A percentile compares a stretch with the other conserved stretches of the same genome.
phyloP scores from a whole-genome alignment of 495 filamentous ascomycete genomes.

The Collariella sp. region DNA sequence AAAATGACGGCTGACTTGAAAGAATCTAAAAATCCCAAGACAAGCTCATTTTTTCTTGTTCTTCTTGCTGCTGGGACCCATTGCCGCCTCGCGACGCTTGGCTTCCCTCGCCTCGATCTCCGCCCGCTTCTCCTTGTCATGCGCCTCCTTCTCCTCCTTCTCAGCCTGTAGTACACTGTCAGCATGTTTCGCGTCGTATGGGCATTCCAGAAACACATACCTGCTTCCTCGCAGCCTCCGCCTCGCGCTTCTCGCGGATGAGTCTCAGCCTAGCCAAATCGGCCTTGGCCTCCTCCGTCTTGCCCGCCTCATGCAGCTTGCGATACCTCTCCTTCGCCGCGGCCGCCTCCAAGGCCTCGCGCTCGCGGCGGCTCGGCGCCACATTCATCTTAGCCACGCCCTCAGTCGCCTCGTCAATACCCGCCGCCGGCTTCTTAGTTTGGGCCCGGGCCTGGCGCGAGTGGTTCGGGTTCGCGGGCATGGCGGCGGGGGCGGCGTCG shows the following conservation, averaged over 20 bases:
- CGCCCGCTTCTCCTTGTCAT: slow-evolving; percentile 43
- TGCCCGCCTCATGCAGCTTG: slow-evolving; percentile 91
- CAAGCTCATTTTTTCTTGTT: slow-evolving; percentile 29
- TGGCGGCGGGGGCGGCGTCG: slow-evolving; percentile 46
- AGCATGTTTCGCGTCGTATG: not conserved
- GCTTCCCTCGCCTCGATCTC: slow-evolving; percentile 47
- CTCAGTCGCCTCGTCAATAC: slow-evolving; percentile 42
- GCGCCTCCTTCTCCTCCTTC: slow-evolving; percentile 62
- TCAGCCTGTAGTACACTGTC: slow-evolving; percentile 40
- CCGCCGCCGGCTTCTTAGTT: slow-evolving; percentile 33
- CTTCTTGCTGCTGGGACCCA: slow-evolving; percentile 29
- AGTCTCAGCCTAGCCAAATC: slow-evolving; percentile 75
- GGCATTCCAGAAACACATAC: slow-evolving; percentile 21
- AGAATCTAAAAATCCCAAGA: not conserved
- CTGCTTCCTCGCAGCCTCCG: slow-evolving; percentile 57
- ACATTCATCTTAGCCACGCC: slow-evolving; percentile 37
- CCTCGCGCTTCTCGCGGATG: slow-evolving; percentile 78
- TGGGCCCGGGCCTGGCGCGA: slow-evolving; percentile 57
- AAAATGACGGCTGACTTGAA: not conserved
- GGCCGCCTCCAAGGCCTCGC: slow-evolving; percentile 80
- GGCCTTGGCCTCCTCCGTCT: slow-evolving; percentile 93
- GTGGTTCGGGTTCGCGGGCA: slow-evolving; percentile 87
- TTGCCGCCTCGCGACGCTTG: slow-evolving; percentile 63
- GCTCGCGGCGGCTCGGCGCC: slow-evolving; percentile 62
- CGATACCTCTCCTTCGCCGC: slow-evolving; percentile 83